These are phyloP conservation scores for Thalassiosira exigua DNA, from an alignment of 352 stramenopile genomes.

Conservation along the genomic window DNA sequence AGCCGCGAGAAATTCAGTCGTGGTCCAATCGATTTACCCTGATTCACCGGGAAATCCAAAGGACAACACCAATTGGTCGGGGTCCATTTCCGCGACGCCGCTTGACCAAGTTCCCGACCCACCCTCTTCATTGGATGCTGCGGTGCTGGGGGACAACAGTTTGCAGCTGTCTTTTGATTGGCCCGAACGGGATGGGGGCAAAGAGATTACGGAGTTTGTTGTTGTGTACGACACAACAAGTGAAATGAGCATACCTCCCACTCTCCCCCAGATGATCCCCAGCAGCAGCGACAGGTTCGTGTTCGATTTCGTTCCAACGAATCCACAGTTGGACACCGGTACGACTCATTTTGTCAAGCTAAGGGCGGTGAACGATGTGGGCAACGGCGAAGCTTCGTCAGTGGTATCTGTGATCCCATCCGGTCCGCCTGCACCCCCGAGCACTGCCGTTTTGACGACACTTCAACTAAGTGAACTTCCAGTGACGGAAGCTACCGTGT, in stretches of 20 bases:
- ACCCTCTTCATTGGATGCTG: slow-evolving; percentile 72
- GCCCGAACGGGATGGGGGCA: slow-evolving; percentile 61
- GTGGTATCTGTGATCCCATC: slow-evolving; percentile 33
- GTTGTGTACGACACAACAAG: slow-evolving; percentile 52
- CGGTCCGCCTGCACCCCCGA: slow-evolving; percentile 45
- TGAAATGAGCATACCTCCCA: slow-evolving; percentile 30
- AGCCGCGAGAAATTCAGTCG: slow-evolving; percentile 90
- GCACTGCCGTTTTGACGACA: slow-evolving; percentile 39
- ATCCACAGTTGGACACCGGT: slow-evolving; percentile 43
- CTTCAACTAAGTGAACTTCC: slow-evolving; percentile 37
- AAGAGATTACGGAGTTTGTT: slow-evolving; percentile 56
- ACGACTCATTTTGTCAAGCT: slow-evolving; percentile 52
- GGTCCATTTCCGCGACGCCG: slow-evolving; percentile 83
- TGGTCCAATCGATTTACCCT: slow-evolving; percentile 87
- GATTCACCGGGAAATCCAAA: slow-evolving; percentile 84
- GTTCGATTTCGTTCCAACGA: slow-evolving; percentile 59
- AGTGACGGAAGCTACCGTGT: slow-evolving; percentile 62
- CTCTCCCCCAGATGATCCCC: slow-evolving; percentile 30
- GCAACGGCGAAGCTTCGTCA: slow-evolving; percentile 29
- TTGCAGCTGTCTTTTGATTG: slow-evolving; percentile 64
- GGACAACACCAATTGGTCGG: slow-evolving; percentile 93
- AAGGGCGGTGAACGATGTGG: slow-evolving; percentile 51
- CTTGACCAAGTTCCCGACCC: slow-evolving; percentile 87
- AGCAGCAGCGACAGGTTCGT: slow-evolving; percentile 50
- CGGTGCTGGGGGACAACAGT: slow-evolving; percentile 45